These are phyloP conservation scores for Schizothecium vesticola DNA, from an alignment of 495 filamentous ascomycete species.

Conservation along the genomic window DNA sequence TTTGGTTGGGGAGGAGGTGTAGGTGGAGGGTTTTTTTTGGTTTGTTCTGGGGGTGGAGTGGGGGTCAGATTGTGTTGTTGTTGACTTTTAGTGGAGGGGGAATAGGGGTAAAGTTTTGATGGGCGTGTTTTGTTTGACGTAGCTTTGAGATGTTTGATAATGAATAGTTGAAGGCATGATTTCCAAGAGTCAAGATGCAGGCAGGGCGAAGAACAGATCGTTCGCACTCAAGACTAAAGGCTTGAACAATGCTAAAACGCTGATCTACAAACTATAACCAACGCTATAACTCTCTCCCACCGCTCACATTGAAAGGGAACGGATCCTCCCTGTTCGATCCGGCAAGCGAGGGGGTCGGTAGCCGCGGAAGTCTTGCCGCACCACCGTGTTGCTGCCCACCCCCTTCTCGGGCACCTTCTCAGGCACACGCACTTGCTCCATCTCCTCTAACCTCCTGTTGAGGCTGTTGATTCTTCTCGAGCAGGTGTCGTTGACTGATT, in stretches of 20 bases:
- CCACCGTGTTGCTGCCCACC: no score
- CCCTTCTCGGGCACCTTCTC: no score
- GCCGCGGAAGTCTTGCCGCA: no score
- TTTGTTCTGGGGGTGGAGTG: not conserved
- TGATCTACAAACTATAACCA: not conserved
- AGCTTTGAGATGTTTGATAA: no score
- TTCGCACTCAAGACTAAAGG: not conserved
- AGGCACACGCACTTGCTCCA: not conserved
- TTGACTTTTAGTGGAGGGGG: not conserved
- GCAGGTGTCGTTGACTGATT: not conserved
- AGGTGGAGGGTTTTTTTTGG: not conserved
- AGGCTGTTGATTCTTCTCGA: not conserved
- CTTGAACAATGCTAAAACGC: not conserved
- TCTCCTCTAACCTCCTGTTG: not conserved
- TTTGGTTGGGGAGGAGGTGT: conserved; percentile 23
- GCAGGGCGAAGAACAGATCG: no score
- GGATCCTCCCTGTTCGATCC: no score
- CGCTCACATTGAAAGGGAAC: not conserved
- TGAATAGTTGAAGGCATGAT: no score
- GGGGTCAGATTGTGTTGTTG: not conserved
- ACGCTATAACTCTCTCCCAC: not conserved
- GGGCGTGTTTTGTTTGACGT: no score
- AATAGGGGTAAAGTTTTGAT: not conserved
- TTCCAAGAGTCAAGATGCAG: no score
- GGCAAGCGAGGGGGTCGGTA: no score